Base-by-base conservation (phyloP, 2,329 filamentous ascomycete genomes). In the Colletotrichum sp. region DNA sequence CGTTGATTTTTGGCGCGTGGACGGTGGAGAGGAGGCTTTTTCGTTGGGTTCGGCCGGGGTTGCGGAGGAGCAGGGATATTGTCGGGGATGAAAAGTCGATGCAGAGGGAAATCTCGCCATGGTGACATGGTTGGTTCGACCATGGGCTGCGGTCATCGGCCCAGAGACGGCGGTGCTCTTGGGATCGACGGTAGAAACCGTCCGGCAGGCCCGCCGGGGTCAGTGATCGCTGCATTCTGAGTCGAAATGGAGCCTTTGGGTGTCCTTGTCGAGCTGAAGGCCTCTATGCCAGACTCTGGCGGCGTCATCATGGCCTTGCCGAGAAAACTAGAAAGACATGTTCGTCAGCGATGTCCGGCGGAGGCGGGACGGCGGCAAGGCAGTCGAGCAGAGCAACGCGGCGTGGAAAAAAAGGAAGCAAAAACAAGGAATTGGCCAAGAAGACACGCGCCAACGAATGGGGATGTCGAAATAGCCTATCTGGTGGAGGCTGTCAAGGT, bases 381-480 rank as follows among this genome's bases (percentile, higher is more conserved):
- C 12, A 66, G 63, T 26, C 24, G 21, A 68, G 15, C n/a, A 15
- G 26, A 44, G 24, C 18, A 21, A 2, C 21, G 12, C 64, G 15
- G 39, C 10, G 30, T 36, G 24, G 8, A 18, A n/a, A 32, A 28
- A 65, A 39, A 70, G 24, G 24, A 32, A 34, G 21, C n/a, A 30
- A 64, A 24, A 34, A 10, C 49, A 30, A 3, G 36, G 28, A 30
- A 39, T 52, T 2, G 44, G 0, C 5, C 32, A 39, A 62, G 26
- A 65, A 26, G 16, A 7, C 71, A 70, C 57, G 57, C 66, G 34
- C 60, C 60, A 32, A 34, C 52, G 62, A 67, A 63, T 39, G 18
- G 24, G 49, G 52, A 75, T 67, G 60, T 72, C 39, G 36, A 57
- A 72, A 44, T 67, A 75, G 69, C 30, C 69, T 75, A 32, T 39